Base-by-base conservation (phyloP, 495 filamentous ascomycete genomes). In the Massariosphaeria phaeospora region DNA sequence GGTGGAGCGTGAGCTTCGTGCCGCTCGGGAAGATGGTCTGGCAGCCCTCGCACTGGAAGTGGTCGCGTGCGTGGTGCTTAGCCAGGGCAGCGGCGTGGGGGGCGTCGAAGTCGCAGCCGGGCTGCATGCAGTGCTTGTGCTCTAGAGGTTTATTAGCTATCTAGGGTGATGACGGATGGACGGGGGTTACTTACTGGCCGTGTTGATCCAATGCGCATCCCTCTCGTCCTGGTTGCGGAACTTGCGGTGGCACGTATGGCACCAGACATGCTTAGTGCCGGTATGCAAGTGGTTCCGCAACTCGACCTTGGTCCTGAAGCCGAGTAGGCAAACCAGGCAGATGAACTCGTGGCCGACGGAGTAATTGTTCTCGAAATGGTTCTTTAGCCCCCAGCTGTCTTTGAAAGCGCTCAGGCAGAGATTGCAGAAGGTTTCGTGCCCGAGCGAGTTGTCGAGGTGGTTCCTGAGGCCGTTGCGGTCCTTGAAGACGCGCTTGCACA, bases 381-480 rank as follows among this genome's bases (percentile, higher is more conserved):
- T 54, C 9, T 35, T 40, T 17, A 60, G 50, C 25, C 43, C 49
- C 13, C 27, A 36, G 24, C 23, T 25, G 35, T 53, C 43, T 4
- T 38, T 35, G 39, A 60, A 60, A 2, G 49, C 36, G 29, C 42
- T 54, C n/a, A 60, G 35, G 25, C 57, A 60, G n/a, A 50, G 20
- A 31, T 60, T 60, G 57, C 57, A 60, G 27, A 38, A 29, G 20
- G 44, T n/a, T 3, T 43, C 38, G 33, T 60, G 57, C 25, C 41
- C 50, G 1, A 31, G 18, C 13, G 57, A 13, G 45, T 55, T 34
- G 2, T 60, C 50, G 11, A 60, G 35, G 30, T 60, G 57, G 29
- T 60, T 60, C 36, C 45, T 27, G 10, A 60, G 29, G 11, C 57
- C 57, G 18, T 60, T 60, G 2, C 57, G 24, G 44, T 60, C 50